phyloP scores from a whole-genome alignment of 2,329 filamentous ascomycete genomes.

The Lasiodiplodia citricola region DNA sequence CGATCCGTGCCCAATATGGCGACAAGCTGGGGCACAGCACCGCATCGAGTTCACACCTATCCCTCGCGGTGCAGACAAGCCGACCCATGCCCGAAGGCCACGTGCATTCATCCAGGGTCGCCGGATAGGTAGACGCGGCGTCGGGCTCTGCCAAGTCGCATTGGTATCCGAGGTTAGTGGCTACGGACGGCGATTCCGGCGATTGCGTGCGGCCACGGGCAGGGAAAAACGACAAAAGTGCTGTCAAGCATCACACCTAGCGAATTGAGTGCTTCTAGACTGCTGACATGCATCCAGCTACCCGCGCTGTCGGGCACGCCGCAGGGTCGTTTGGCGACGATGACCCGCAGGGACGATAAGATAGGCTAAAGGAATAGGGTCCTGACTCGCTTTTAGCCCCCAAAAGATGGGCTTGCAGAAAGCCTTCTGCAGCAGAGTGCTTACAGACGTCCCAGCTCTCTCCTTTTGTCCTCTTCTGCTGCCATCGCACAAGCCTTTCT shows the following conservation, averaged over 20 bases:
- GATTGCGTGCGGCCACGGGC: background rate
- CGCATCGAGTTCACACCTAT: background rate
- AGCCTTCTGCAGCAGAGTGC: background rate
- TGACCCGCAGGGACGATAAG: background rate
- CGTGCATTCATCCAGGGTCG: background rate
- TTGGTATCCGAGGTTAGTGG: background rate
- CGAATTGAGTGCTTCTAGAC: background rate
- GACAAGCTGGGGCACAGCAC: slow-evolving; percentile 2
- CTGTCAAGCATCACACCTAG: background rate
- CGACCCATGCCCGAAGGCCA: background rate
- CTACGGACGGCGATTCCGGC: background rate
- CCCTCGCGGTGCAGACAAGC: too few species aligned
- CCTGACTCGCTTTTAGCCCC: background rate
- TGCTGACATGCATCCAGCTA: slow-evolving; percentile 10
- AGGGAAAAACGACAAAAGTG: background rate
- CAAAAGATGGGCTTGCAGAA: background rate
- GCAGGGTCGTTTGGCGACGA: background rate
- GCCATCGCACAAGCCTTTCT: background rate
- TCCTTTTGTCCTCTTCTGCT: background rate
- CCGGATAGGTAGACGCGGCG: background rate
- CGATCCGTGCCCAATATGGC: background rate
- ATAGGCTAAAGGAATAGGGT: background rate
- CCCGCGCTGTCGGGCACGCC: background rate
- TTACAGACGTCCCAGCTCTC: background rate
- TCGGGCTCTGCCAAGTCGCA: background rate